A percentile compares a stretch with the other conserved stretches of the same genome.
Conservation (phyloP, 2,329 filamentous ascomycete species). For the Karstenula rhodostoma region DNA sequence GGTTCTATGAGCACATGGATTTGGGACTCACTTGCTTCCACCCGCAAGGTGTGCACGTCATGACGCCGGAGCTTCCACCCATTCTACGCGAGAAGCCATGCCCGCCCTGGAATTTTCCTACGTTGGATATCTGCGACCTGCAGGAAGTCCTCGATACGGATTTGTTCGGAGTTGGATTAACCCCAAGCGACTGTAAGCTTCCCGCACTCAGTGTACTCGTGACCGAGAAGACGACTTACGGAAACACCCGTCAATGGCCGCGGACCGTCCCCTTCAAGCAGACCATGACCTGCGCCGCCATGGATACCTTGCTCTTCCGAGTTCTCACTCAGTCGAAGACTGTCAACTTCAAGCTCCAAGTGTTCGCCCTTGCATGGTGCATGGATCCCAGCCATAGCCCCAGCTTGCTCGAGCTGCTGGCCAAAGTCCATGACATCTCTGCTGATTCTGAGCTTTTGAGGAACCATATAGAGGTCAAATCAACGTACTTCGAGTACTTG, state of each 20-base stretch:
- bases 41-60: too few relatives aligned
- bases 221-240: background rate
- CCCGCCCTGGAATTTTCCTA: background rate
- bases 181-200: background rate
- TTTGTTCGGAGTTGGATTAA: background rate
- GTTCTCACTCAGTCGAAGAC: background rate
- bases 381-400: background rate
- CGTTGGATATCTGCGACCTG: background rate
- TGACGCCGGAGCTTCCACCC: too few relatives aligned
- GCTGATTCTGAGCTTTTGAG: background rate
- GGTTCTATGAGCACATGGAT: background rate
- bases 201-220: background rate
- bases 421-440: background rate
- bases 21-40: background rate
- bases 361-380: background rate
- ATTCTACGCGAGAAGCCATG: fast-evolving
- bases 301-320: background rate
- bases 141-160: background rate
- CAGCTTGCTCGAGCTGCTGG: background rate
- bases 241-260: background rate
- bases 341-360: background rate
- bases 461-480: background rate
- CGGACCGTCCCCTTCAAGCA: background rate
- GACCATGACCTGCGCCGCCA: background rate
- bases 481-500: background rate